Evolutionary conservation across 176 grass and related monocot species (phyloP), one percentile per base, ranked within the genome.

Genomic region (Typha latifolia): DNA sequence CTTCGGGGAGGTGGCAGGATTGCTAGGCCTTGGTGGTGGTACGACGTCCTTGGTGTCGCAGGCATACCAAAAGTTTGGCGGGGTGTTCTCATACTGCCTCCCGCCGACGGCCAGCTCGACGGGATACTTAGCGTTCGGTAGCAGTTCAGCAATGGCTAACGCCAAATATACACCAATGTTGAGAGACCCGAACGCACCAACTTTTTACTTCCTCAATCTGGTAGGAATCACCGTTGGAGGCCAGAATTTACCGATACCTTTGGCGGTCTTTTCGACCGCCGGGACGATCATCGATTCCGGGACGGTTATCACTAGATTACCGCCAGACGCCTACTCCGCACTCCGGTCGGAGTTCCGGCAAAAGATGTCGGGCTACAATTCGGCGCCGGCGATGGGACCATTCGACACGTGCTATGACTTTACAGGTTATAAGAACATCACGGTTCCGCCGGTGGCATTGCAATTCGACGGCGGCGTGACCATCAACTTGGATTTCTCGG

Each of bases 291-390:
- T 97, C 32, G 93, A 97, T 66, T 97, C 93, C 9, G 93, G 88
- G 62, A 97, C 93, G 32, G 88, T 97, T 37, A 92, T 97, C 85
- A 86, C 83, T 3, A 82, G 93, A 32, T 77, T 92, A 1, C 93
- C n/a, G n/a, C n/a, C n/a, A n/a, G n/a, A n/a, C n/a, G n/a, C n/a
- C n/a, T n/a, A n/a, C n/a, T n/a, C n/a, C 1, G 51, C 89, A 6
- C 78, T 97, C 4, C 63, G 81, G 7, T 49, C 63, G 8, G 83
- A 78, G 22, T 97, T 92, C 74, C 32, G 66, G 0, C 10, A 16
- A 29, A 61, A 0, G 5, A 97, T 97, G 94, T 32, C 66, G 59
- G 16, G 3, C 3, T 91, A 73, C 81, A 84, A 61, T 68, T 51
- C 3, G 51, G 84, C 78, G 1, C 32, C 78, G 2, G 78, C 32